Base-by-base conservation (phyloP, 345 rosid genomes). In the Camelina hispida region DNA sequence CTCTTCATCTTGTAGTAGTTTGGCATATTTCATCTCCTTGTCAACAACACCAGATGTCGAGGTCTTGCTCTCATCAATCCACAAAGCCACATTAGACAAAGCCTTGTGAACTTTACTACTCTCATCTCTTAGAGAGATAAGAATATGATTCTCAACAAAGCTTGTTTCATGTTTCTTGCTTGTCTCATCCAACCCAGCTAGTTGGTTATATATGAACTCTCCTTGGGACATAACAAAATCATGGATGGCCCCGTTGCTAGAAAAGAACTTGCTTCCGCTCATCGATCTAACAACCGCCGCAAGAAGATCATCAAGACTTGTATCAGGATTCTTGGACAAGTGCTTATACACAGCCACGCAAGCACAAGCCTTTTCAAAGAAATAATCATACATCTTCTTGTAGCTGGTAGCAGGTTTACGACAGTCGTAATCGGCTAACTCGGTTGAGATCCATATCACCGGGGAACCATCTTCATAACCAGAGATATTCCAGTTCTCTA, bases 1-100 rank as follows among this genome's bases (percentile, higher is more conserved):
- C 78, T 89, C 96, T 67, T 88, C 93, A 74, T 91, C 91, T 64
- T 88, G 97, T 71, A 87, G 37, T 37, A 89, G 42, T 51, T 79
- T 87, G 25, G 94, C 97, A 61, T 81, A 69, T 50, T 82, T 91
- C 57, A 77, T 84, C 63, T 91, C 94, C 62, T 88, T 93, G 37
- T 84, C 89, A 72, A 53, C 68, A 9, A 18, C 67, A 66, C 15
- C 43, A 51, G 79, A 30, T 53, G 71, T 66, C 66, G 67, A 62
- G 5, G 62, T 60, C 61, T 71, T 15, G 4, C 43, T 43, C 50
- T 70, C 75, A 69, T 77, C 83, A 56, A 85, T 84, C 43, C 44
- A 82, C 67, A 87, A 20, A 71, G 65, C 55, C 47, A 82, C 74
- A 40, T 78, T 68, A 12, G n/a, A 25, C 25, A 18, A 18, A 50